phyloP scores from a whole-genome alignment of 2,329 filamentous ascomycete genomes.

The Hyphodiscus sp. region DNA sequence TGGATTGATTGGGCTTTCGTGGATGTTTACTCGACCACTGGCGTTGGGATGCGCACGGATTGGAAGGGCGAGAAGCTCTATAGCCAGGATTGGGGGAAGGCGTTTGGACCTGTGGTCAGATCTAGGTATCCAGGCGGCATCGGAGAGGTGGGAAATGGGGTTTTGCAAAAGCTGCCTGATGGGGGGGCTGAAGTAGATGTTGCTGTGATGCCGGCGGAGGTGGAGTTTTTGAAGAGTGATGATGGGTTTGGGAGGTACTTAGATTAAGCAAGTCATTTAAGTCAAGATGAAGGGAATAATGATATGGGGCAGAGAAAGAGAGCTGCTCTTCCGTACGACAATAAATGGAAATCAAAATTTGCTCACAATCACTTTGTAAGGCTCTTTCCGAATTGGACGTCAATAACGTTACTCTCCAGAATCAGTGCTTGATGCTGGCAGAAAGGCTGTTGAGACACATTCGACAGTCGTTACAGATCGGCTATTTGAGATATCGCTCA shows the following conservation, averaged over 20 bases:
- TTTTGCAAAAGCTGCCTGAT: constrained; percentile 9
- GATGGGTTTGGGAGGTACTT: constrained; percentile 13
- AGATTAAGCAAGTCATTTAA: not conserved
- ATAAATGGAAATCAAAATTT: no score
- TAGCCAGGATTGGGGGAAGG: constrained; percentile 9
- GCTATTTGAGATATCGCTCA: no score
- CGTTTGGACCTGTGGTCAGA: constrained; percentile 6
- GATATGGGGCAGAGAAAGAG: no score
- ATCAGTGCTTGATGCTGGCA: no score
- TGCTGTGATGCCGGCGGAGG: constrained; percentile 4
- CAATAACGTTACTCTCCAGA: no score
- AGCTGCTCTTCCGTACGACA: no score
- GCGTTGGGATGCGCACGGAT: constrained; percentile 11
- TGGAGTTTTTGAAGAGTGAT: constrained; percentile 1
- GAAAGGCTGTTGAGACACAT: no score
- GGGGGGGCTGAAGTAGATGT: constrained; percentile 8
- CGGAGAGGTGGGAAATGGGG: not conserved
- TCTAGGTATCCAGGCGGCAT: constrained; percentile 6
- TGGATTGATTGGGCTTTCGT: constrained; percentile 11
- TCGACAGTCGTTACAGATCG: no score
- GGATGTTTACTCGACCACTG: not conserved
- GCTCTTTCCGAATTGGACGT: no score
- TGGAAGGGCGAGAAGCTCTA: constrained; percentile 10
- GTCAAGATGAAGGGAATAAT: no score
- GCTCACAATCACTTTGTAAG: no score